Percentiles rank a stretch among this genome's conserved stretches.
These are phyloP conservation scores for Fusarium tanahbumbuense DNA, from an alignment of 2,329 filamentous ascomycete species.

Conservation along the genomic window DNA sequence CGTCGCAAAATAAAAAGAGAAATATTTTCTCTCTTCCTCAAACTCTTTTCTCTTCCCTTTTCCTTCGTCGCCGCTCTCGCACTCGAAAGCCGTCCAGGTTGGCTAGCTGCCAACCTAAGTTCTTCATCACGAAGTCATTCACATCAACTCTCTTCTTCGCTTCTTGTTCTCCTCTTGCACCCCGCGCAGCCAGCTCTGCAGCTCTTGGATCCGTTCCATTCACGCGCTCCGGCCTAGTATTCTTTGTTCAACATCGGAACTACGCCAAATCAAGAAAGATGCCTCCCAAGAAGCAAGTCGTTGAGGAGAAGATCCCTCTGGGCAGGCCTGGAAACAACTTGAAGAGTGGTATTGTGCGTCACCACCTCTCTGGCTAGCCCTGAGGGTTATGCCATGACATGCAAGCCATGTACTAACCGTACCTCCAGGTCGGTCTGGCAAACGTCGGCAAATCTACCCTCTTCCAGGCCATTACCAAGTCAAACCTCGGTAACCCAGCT, in stretches of 20 bases:
- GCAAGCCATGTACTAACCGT: slow-evolving; percentile 41
- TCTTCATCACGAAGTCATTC: slow-evolving; percentile 58
- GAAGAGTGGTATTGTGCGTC: slow-evolving; percentile 96
- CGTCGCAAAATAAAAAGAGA: slow-evolving; percentile 43
- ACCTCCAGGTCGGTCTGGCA: slow-evolving; percentile 87
- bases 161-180: slow-evolving; percentile 63
- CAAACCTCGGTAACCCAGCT: slow-evolving; percentile 95
- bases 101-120: slow-evolving; percentile 53
- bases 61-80: slow-evolving; percentile 41
- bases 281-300: slow-evolving; percentile 92
- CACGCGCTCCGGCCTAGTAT: slow-evolving; percentile 62
- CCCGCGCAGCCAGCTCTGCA: slow-evolving; percentile 75
- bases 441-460: slow-evolving; percentile 99
- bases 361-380: slow-evolving; percentile 3
- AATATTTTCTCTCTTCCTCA: slow-evolving; percentile 33
- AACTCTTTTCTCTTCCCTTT: slow-evolving; percentile 24
- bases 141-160: slow-evolving; percentile 58
- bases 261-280: slow-evolving; percentile 78
- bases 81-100: slow-evolving; percentile 53
- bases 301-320: slow-evolving; percentile 96
- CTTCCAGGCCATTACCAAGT: slow-evolving; percentile 99
- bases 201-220: slow-evolving; percentile 63
- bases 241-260: slow-evolving; percentile 62
- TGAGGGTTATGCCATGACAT: slow-evolving; percentile 3
- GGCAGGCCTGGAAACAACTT: slow-evolving; percentile 97